These are phyloP conservation scores for Phialophora chinensis DNA, from an alignment of 2,329 filamentous ascomycete species.

Conservation along the genomic window DNA sequence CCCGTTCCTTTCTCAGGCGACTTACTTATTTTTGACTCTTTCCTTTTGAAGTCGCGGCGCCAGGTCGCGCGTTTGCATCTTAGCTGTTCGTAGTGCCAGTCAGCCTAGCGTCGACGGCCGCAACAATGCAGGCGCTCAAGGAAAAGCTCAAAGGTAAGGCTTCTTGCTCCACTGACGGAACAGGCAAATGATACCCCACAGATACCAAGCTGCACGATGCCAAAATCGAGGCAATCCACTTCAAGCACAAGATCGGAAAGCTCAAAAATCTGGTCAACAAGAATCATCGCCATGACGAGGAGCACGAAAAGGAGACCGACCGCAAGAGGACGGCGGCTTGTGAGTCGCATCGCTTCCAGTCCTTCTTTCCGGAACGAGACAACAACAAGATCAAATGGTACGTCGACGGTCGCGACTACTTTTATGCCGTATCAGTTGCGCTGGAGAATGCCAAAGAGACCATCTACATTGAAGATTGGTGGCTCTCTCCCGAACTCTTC, in stretches of 20 bases:
- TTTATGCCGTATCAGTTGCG: conserved; percentile 89
- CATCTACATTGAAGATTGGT: conserved; percentile 98
- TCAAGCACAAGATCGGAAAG: conserved; percentile 69
- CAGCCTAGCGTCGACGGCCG: conserved; percentile 2
- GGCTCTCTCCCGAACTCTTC: conserved; percentile 76
- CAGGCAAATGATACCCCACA: conserved; percentile 34
- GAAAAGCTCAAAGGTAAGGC: conserved; percentile 39
- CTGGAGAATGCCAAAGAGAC: conserved; percentile 89
- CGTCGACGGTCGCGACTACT: conserved; percentile 93
- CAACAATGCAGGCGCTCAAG: conserved; percentile 35
- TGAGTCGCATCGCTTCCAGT: conserved; percentile 81
- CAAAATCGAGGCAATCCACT: conserved; percentile 61
- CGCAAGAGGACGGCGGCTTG: conserved; percentile 74
- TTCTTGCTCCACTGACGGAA: conserved; percentile 1
- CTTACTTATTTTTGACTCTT: neutral
- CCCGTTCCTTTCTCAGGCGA: neutral
- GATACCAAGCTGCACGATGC: conserved; percentile 48
- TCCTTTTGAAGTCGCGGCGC: neutral
- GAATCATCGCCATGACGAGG: conserved; percentile 92
- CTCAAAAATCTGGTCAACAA: conserved; percentile 75
- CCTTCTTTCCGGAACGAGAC: conserved; percentile 84
- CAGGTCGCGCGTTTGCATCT: neutral
- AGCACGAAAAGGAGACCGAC: conserved; percentile 84
- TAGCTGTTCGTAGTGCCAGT: neutral
- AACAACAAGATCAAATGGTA: conserved; percentile 96